These are phyloP conservation scores for Cadophora malorum DNA, from an alignment of 2,329 filamentous ascomycete species.

Conservation along the genomic window DNA sequence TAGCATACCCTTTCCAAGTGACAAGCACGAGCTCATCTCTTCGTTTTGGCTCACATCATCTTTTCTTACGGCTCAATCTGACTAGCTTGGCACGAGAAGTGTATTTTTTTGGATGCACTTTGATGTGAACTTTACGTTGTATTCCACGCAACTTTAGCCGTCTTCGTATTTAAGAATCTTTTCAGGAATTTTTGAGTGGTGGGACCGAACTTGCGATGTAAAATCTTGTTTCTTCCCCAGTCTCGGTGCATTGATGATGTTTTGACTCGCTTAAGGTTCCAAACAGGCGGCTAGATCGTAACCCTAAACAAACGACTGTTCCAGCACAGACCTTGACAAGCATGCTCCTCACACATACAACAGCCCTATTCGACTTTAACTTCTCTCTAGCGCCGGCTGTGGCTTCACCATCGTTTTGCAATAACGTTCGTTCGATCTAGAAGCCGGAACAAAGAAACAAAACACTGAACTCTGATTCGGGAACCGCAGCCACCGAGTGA, in stretches of 20 bases:
- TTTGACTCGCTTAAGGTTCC: conserved; percentile 12
- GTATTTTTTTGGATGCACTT: background rate
- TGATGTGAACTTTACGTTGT: background rate
- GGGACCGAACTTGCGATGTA: background rate
- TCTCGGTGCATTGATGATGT: conserved; percentile 10
- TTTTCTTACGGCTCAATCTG: background rate
- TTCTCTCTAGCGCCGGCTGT: background rate
- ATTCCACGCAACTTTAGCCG: background rate
- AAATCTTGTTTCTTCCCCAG: background rate
- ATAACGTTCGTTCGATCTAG: conserved; percentile 10
- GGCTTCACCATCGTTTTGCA: background rate
- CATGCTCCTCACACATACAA: background rate
- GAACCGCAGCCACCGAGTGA: background rate
- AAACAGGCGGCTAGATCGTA: conserved; percentile 4
- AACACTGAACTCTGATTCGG: background rate
- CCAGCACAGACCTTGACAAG: conserved; percentile 14
- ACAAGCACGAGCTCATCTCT: background rate
- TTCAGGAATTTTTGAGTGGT: background rate
- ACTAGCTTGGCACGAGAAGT: background rate
- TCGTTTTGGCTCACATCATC: background rate
- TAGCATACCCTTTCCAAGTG: background rate
- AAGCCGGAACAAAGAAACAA: background rate
- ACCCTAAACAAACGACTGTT: conserved; percentile 13
- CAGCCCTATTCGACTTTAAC: background rate
- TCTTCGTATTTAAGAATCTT: background rate